Evolutionary conservation across 306 rosid species (phyloP), one percentile per base, ranked within the genome.

Genomic region (Parietaria judaica): DNA sequence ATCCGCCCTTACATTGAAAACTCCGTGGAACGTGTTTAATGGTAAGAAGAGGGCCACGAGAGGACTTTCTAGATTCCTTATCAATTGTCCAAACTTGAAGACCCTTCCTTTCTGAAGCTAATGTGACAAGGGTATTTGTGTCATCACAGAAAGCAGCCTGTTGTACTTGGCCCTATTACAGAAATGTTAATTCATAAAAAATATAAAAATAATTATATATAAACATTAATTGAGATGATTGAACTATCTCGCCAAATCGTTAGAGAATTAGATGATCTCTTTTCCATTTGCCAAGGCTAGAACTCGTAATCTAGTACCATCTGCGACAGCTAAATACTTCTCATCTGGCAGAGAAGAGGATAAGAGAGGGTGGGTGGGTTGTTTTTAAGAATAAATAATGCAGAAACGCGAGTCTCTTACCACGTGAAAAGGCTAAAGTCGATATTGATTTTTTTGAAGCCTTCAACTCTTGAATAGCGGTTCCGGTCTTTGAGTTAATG

Each of bases 41-140:
- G 58, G 79, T 68, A 57, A 79, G 83, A 31, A 62, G 65, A 61
- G 88, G 80, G 66, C 80, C 84, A 63, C 58, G 54, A 66, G 63
- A 69, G 61, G 77, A 60, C 16, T 54, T 74, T 65, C 76, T 74
- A 36, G 74, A 63, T 64, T 64, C 74, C 51, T 76, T 17, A 67
- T 83, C 81, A 36, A 79, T 74, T 65, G 74, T 70, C 88, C 88
- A 83, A 58, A 83, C 79, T 74, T 79, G 74, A 68, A 83, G 68
- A 71, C 71, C 64, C 67, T 79, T 74, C 69, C 54, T 66, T 58
- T 65, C 83, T 60, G 63, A 44, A 62, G 75, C 83, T 46, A 76
- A 71, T 60, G 88, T 76, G 59, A 79, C 70, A 63, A 83, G 48
- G 65, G 66, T 48, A 74, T 74, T 74, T 14, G 83, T 76, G 68